Evolutionary conservation across 1,284 basidiomycete genomes (phyloP), one percentile per base, ranked within the genome.

Genomic region (Apiotrichum gamsii): DNA sequence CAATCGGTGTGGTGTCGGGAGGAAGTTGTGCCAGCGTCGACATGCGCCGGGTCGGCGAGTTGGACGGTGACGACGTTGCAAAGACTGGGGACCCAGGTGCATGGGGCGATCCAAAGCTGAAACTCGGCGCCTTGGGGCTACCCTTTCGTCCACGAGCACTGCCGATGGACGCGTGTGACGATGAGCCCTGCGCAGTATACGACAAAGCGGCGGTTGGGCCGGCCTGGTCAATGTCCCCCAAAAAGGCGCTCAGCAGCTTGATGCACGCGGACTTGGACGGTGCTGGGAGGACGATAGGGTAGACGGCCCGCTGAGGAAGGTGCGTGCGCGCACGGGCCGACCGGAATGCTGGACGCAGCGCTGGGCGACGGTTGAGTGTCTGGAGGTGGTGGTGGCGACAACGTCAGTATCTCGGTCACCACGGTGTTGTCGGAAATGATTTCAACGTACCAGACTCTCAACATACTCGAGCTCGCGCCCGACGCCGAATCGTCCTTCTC

Each of bases 401-500:
- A 2, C 4, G 42, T 43, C 42, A 35, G 42, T 19, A 13, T 13
- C 3, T 16, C 5, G 2, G 20, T 10, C n/a, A n/a, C n/a, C n/a
- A n/a, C n/a, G n/a, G 28, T 8, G 1, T n/a, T 15, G 15, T 11
- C 4, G 15, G 20, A 15, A 48, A 20, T 16, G 15, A 19, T 4
- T n/a, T n/a, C n/a, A 13, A 60, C 67, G 45, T 37, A 69, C 68
- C 48, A 69, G 39, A 20, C 46, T 52, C 39, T 70, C 69, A 14
- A 72, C 56, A 35, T 58, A 59, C 37, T 70, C 69, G 32, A 72
- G 54, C 45, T 67, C 67, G 36, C 66, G 65, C 4, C 67, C 67
- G 4, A 70, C 63, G 2, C 55, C 60, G 45, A 54, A 72, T 3
- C 71, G 39, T 0, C 71, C 71, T 32, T 72, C 69, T 9, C 69